Evolutionary conservation across 148 eudicot species (phyloP).

Genomic region (Diospyros kaki): DNA sequence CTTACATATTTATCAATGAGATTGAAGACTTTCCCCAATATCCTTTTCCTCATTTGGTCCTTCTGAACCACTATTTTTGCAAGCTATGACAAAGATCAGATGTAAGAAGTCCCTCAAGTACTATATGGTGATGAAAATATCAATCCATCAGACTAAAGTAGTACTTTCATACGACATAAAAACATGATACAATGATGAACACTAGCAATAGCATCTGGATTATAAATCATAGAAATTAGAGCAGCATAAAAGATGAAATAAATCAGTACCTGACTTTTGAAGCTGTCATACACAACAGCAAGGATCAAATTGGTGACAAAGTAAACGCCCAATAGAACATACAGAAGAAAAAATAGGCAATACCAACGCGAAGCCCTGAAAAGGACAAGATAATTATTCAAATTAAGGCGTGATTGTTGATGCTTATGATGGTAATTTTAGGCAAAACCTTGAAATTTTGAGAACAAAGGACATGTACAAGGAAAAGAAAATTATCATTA

Average conservation of each 20-base stretch:
- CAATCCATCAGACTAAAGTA: not conserved
- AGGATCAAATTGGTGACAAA: conserved; percentile 93
- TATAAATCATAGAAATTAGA: not conserved
- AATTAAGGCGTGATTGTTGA: not conserved
- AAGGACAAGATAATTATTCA: not conserved
- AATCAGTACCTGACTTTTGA: conserved; percentile 62
- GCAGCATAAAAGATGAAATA: conserved; percentile 1
- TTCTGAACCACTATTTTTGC: conserved; percentile 69
- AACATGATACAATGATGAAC: not conserved
- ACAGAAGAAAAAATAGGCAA: conserved; percentile 72
- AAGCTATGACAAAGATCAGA: conserved; percentile 47
- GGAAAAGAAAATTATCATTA: not conserved
- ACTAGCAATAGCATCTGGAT: not conserved
- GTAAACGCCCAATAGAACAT: conserved; percentile 84
- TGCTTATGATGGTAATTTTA: not conserved
- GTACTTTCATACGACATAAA: not conserved
- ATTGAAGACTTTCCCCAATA: conserved; percentile 69
- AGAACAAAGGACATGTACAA: not conserved
- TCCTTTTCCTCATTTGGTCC: conserved; percentile 58
- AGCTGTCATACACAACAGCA: conserved; percentile 96
- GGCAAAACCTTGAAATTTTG: conserved; percentile 4
- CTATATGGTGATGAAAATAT: not conserved
- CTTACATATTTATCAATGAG: conserved; percentile 64
- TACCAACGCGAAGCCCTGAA: conserved; percentile 90
- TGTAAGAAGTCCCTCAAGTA: conserved; percentile 1